phyloP scores from a whole-genome alignment of 2,329 filamentous ascomycete species.

The Fusarium sp. region DNA sequence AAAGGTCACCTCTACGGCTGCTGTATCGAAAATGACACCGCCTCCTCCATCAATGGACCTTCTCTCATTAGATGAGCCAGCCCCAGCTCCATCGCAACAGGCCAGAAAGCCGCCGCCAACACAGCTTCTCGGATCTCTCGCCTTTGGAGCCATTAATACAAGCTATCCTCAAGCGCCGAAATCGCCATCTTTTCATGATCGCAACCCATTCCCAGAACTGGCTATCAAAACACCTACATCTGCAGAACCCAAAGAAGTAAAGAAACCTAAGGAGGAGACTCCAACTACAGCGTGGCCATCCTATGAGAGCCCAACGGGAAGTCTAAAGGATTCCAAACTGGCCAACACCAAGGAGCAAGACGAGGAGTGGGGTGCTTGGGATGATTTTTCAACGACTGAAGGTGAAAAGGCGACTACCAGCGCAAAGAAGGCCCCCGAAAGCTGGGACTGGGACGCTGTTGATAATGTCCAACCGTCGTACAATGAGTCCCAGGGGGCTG shows the following conservation, averaged over 20 bases:
- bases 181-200: constrained; percentile 66
- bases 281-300: constrained; percentile 63
- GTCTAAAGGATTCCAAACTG: constrained; percentile 20
- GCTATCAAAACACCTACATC: constrained; percentile 60
- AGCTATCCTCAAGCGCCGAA: constrained; percentile 62
- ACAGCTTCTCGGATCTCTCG: constrained; percentile 51
- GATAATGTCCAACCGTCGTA: constrained; percentile 50
- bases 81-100: constrained; percentile 35
- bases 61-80: constrained; percentile 55
- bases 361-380: constrained; percentile 67
- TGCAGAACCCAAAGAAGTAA: constrained; percentile 52
- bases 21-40: constrained; percentile 35
- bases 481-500: constrained; percentile 45
- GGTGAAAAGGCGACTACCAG: constrained; percentile 36
- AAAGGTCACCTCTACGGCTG: constrained; percentile 21
- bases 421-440: constrained; percentile 42
- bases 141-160: constrained; percentile 48
- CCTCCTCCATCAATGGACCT: constrained; percentile 56
- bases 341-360: constrained; percentile 49
- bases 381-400: constrained; percentile 55
- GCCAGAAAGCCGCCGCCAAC: constrained; percentile 46
- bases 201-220: constrained; percentile 66
- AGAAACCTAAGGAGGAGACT: constrained; percentile 54
- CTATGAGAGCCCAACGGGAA: constrained; percentile 48
- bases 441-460: constrained; percentile 66